Percentiles rank a stretch among this genome's conserved stretches.
These are phyloP conservation scores for Globisporangium splendens DNA, from an alignment of 352 stramenopile genomes.

Conservation along the genomic window DNA sequence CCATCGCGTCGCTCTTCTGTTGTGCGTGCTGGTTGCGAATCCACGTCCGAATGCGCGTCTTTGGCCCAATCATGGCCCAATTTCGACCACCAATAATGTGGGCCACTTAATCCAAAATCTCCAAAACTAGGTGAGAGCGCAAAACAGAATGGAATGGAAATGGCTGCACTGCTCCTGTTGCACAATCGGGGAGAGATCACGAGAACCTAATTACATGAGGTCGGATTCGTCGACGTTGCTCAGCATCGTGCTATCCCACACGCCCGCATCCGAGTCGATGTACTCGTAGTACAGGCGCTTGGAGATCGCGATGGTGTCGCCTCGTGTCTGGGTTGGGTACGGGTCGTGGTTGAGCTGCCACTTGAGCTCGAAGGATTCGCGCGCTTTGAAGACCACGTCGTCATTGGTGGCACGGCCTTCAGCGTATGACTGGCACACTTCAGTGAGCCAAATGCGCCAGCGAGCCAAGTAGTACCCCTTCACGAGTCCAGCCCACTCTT, in stretches of 20 bases:
- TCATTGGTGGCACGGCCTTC: slow-evolving; percentile 56
- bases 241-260: slow-evolving; percentile 6
- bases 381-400: slow-evolving; percentile 33
- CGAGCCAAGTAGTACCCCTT: slow-evolving; percentile 64
- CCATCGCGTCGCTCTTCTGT: slow-evolving; percentile 14
- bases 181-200: not conserved
- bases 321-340: slow-evolving; percentile 43
- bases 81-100: too few relatives aligned
- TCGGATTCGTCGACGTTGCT: not conserved
- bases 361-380: slow-evolving; percentile 66
- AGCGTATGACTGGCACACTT: slow-evolving; percentile 66
- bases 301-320: slow-evolving; percentile 48
- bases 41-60: slow-evolving; percentile 8
- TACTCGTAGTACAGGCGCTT: slow-evolving; percentile 57
- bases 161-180: slow-evolving; percentile 4
- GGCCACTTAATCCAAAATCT: not conserved
- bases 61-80: not conserved
- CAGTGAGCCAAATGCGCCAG: slow-evolving; percentile 69
- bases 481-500: slow-evolving; percentile 73
- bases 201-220: slow-evolving; percentile 7
- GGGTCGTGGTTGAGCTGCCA: slow-evolving; percentile 60
- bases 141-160: not conserved
- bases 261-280: slow-evolving; percentile 10
- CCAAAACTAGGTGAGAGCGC: slow-evolving; percentile 4
- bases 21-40: slow-evolving; percentile 5